These are phyloP conservation scores for Claviceps citrina DNA, from an alignment of 2,329 filamentous ascomycete genomes.

Conservation along the genomic window DNA sequence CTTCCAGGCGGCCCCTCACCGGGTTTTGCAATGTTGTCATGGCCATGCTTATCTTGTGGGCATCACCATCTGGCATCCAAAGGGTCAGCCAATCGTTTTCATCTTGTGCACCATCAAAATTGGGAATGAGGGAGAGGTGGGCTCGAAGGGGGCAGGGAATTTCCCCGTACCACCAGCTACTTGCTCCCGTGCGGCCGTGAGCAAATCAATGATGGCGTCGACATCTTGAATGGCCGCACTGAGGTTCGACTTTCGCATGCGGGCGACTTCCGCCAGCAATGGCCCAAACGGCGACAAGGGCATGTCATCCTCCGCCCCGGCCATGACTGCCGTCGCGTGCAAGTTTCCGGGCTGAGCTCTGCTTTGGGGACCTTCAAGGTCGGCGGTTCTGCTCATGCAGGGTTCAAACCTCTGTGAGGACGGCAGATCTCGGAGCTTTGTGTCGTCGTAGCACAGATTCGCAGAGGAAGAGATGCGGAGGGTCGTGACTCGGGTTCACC, in stretches of 20 bases:
- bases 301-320: slow-evolving; percentile 20
- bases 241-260: slow-evolving; percentile 53
- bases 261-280: slow-evolving; percentile 59
- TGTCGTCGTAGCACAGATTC: slow-evolving; percentile 1
- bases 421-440: background rate
- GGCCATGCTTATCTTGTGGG: slow-evolving; percentile 51
- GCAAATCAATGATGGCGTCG: slow-evolving; percentile 64
- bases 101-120: slow-evolving; percentile 1
- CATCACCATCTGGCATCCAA: slow-evolving; percentile 16
- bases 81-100: slow-evolving; percentile 8
- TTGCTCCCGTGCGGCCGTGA: slow-evolving; percentile 56
- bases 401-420: background rate
- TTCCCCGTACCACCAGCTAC: slow-evolving; percentile 48
- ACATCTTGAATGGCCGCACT: slow-evolving; percentile 62
- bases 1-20: slow-evolving; percentile 65
- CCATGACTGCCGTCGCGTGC: slow-evolving; percentile 12
- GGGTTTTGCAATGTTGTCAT: slow-evolving; percentile 78
- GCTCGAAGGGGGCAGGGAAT: background rate
- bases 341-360: background rate
- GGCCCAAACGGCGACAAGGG: slow-evolving; percentile 32
- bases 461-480: background rate
- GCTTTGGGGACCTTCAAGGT: background rate
- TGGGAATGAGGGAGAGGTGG: background rate
- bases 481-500: too few species aligned
- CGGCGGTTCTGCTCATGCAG: background rate